phyloP scores from a whole-genome alignment of 1,284 basidiomycete species.

The Pterulicium gracile region DNA sequence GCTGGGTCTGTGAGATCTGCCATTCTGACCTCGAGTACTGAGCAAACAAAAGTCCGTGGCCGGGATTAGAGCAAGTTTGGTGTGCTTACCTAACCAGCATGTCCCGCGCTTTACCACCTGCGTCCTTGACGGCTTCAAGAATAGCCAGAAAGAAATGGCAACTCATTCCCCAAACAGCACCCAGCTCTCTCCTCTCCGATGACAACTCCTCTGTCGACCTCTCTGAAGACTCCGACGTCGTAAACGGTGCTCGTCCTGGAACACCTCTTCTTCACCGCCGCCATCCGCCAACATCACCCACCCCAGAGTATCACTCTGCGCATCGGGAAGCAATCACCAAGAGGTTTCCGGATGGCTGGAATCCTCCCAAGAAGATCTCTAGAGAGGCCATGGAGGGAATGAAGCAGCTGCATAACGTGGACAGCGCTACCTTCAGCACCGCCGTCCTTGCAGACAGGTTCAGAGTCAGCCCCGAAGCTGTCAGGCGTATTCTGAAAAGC shows the following conservation, averaged over 20 bases:
- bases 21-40: slow-evolving; percentile 32
- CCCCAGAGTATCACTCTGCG: slow-evolving; percentile 38
- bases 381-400: slow-evolving; percentile 85
- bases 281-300: slow-evolving; percentile 30
- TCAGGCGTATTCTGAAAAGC: slow-evolving; percentile 75
- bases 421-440: slow-evolving; percentile 63
- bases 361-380: slow-evolving; percentile 80
- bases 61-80: neutral
- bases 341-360: slow-evolving; percentile 72
- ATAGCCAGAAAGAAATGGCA: slow-evolving; percentile 31
- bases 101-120: slow-evolving; percentile 5
- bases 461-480: slow-evolving; percentile 78
- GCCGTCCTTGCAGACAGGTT: slow-evolving; percentile 70
- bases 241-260: slow-evolving; percentile 27
- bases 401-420: slow-evolving; percentile 58
- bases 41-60: neutral
- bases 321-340: slow-evolving; percentile 51
- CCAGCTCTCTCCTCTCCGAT: slow-evolving; percentile 44
- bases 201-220: slow-evolving; percentile 36
- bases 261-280: slow-evolving; percentile 30
- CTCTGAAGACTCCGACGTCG: slow-evolving; percentile 39
- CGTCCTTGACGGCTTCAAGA: slow-evolving; percentile 12
- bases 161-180: slow-evolving; percentile 31
- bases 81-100: neutral
- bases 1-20: slow-evolving; percentile 73